These are phyloP conservation scores for Discostella stelligera DNA, from an alignment of 352 stramenopile genomes.

Conservation along the genomic window DNA sequence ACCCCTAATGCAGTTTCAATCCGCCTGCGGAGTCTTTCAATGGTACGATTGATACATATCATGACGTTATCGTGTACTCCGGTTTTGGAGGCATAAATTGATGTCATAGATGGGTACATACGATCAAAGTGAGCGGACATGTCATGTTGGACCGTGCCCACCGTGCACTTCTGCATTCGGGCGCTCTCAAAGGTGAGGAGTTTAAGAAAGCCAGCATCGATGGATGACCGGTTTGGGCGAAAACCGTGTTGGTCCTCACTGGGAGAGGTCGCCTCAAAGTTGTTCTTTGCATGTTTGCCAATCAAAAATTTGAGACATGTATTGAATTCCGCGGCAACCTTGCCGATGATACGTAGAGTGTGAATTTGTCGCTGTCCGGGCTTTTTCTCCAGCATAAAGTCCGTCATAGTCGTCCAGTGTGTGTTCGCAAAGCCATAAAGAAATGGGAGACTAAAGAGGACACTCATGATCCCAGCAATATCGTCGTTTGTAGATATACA, in stretches of 20 bases:
- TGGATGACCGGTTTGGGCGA: background rate
- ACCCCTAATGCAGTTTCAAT: conserved; percentile 23
- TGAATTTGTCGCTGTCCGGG: conserved; percentile 37
- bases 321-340: conserved; percentile 44
- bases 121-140: conserved; percentile 15
- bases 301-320: conserved; percentile 13
- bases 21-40: background rate
- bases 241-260: conserved; percentile 12
- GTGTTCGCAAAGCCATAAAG: conserved; percentile 14
- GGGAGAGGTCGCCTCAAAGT: conserved; percentile 8
- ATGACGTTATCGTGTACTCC: conserved; percentile 12
- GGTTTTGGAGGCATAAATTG: conserved; percentile 5
- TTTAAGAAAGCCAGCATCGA: conserved; percentile 14
- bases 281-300: background rate
- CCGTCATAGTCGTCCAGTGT: conserved; percentile 11
- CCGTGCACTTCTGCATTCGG: background rate
- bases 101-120: background rate
- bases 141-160: background rate
- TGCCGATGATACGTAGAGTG: conserved; percentile 38
- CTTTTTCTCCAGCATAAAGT: conserved; percentile 49
- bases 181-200: conserved; percentile 15
- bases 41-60: background rate
- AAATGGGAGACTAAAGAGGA: conserved; percentile 11
- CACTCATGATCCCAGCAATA: background rate
- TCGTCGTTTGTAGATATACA: background rate